These are phyloP conservation scores for Rutidosis leptorrhynchoides DNA, from an alignment of 129 eudicot species.

Conservation along the genomic window DNA sequence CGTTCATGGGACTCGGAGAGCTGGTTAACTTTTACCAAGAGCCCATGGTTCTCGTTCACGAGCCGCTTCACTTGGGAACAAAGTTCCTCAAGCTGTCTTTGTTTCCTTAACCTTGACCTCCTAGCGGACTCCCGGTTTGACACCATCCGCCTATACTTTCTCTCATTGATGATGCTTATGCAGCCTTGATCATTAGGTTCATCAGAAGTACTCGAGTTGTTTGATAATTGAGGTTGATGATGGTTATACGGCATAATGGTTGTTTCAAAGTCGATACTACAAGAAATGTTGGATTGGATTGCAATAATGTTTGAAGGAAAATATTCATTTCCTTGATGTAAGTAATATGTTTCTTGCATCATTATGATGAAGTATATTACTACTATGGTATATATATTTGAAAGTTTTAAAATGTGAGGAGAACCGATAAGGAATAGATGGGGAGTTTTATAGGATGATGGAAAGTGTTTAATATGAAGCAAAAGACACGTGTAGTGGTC, in stretches of 20 bases:
- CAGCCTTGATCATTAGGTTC: conserved; percentile 25
- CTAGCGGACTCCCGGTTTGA: conserved; percentile 44
- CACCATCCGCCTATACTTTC: conserved; percentile 42
- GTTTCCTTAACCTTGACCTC: conserved; percentile 43
- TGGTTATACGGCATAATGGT: neutral
- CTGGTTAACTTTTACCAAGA: conserved; percentile 27
- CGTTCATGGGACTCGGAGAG: conserved; percentile 28
- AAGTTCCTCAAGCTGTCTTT: conserved; percentile 40
- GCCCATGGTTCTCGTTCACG: conserved; percentile 27
- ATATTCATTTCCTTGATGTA: neutral
- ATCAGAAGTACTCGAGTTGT: conserved; percentile 34
- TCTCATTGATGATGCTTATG: conserved; percentile 22
- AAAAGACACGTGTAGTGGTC: conserved; percentile 3
- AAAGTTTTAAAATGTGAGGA: conserved; percentile 1
- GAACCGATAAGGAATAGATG: neutral
- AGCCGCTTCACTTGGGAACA: conserved; percentile 32
- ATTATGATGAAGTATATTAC: too few species aligned
- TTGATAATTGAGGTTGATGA: conserved; percentile 11
- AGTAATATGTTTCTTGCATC: conserved; percentile 6
- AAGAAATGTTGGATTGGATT: conserved; percentile 6
- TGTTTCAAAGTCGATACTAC: neutral
- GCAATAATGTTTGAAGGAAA: conserved; percentile 3
- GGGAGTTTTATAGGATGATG: conserved; percentile 22
- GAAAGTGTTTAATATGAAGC: neutral
- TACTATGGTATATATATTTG: too few species aligned